Evolutionary conservation across 768 basidiomycete genomes (phyloP).

Genomic region (Collybia mongolica): DNA sequence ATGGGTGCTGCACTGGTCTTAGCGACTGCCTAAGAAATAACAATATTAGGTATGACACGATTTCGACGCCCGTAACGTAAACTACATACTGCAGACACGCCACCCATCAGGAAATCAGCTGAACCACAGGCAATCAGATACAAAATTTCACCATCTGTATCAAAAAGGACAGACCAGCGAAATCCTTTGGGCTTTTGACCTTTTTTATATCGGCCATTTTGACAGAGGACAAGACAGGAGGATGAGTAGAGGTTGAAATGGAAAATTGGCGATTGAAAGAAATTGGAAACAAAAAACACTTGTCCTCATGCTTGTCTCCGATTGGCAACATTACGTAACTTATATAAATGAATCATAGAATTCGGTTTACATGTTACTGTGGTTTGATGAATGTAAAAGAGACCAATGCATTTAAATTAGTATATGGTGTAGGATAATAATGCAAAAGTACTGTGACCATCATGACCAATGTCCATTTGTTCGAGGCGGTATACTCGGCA

Average conservation of each 20-base stretch:
- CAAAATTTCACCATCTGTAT: constrained; percentile 41
- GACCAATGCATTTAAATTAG: too few relatives aligned
- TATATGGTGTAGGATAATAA: too few relatives aligned
- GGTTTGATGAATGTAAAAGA: too few relatives aligned
- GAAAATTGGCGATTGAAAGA: too few relatives aligned
- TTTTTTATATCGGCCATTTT: constrained; percentile 27
- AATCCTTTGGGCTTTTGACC: constrained; percentile 70
- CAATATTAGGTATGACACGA: constrained; percentile 11
- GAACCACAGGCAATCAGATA: too few relatives aligned
- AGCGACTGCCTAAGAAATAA: constrained; percentile 98
- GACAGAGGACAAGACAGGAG: constrained; percentile 92
- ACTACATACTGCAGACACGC: constrained; percentile 85
- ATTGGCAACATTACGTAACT: too few relatives aligned
- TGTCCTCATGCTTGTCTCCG: too few relatives aligned
- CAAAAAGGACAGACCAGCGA: constrained; percentile 56
- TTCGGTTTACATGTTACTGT: too few relatives aligned
- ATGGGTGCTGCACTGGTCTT: constrained; percentile 99
- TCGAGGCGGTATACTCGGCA: constrained; percentile 14
- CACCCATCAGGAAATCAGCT: constrained; percentile 91
- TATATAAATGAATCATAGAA: too few relatives aligned
- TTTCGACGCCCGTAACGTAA: too few relatives aligned
- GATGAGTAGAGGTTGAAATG: constrained; percentile 99
- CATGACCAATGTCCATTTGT: constrained; percentile 17
- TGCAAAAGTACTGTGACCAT: constrained; percentile 4
- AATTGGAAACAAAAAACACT: too few relatives aligned